These are phyloP conservation scores for Penicillium decumbens DNA, from an alignment of 2,329 filamentous ascomycete species.

Conservation along the genomic window DNA sequence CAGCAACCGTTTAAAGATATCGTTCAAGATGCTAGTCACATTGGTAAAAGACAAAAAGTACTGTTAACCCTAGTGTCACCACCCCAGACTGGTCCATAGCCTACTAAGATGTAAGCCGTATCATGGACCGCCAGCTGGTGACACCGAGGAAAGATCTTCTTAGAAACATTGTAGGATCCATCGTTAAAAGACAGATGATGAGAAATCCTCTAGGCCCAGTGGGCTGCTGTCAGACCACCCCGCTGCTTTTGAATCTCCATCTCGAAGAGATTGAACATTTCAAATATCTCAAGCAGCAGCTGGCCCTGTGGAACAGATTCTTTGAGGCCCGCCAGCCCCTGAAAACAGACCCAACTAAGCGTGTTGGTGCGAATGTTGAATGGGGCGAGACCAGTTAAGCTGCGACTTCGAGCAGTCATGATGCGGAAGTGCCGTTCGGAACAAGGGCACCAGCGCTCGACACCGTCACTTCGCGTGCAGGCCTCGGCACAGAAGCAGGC, in stretches of 20 bases:
- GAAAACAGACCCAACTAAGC: conserved; percentile 30
- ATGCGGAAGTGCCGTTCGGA: conserved; percentile 33
- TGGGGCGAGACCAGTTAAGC: conserved; percentile 9
- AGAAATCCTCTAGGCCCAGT: conserved; percentile 4
- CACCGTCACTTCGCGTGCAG: conserved; percentile 28
- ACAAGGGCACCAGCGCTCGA: conserved; percentile 34
- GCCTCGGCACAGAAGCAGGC: conserved; percentile 31
- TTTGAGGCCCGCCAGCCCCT: conserved; percentile 27
- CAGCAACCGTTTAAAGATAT: no score
- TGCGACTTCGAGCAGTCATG: conserved; percentile 23
- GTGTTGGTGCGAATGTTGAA: conserved; percentile 25
- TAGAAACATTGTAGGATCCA: no score
- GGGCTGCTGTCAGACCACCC: not conserved
- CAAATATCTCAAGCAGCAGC: conserved; percentile 24
- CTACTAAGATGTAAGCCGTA: no score
- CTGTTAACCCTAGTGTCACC: no score
- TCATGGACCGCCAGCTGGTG: no score
- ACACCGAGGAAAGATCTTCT: no score
- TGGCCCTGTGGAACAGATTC: conserved; percentile 16
- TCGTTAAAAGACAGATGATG: no score
- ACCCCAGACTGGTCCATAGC: no score
- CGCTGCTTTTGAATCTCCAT: conserved; percentile 32
- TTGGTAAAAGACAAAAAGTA: no score
- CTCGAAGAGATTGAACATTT: conserved; percentile 25
- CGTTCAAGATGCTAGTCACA: no score